phyloP scores from a whole-genome alignment of 2,329 filamentous ascomycete genomes.

The Xylaria sp. region DNA sequence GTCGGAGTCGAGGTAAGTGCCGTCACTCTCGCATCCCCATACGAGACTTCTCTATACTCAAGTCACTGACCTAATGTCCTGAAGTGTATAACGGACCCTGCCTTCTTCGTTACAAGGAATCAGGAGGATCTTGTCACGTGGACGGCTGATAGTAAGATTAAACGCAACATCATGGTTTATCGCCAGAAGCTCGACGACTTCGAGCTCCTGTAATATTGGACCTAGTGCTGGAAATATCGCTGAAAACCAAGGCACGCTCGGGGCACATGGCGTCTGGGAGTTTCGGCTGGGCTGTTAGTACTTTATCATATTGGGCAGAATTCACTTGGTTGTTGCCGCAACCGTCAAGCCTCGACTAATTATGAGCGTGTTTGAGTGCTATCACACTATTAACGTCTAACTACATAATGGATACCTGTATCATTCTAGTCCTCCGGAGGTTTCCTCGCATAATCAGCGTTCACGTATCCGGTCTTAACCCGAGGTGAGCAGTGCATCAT shows the following conservation, averaged over 20 bases:
- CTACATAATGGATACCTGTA: not conserved
- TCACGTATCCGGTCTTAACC: not conserved
- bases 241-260: not conserved
- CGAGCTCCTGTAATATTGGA: conserved; percentile 73
- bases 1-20: conserved; percentile 81
- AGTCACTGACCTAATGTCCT: conserved; percentile 8
- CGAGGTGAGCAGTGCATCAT: not conserved
- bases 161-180: conserved; percentile 94
- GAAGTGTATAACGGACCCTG: conserved; percentile 78
- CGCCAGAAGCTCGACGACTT: conserved; percentile 96
- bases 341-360: not conserved
- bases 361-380: not conserved
- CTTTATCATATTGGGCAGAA: conserved; percentile 1
- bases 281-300: conserved; percentile 17
- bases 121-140: conserved; percentile 98
- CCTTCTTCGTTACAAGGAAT: conserved; percentile 85
- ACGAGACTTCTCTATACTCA: not conserved
- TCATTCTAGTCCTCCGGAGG: too few relatives aligned
- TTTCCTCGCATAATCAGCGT: not conserved
- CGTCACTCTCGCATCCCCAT: not conserved
- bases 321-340: not conserved
- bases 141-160: conserved; percentile 96
- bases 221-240: not conserved
- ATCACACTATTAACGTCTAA: not conserved
- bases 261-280: conserved; percentile 43